Base-by-base conservation (phyloP, 495 filamentous ascomycete genomes). In the Aspergillus nidulans region DNA sequence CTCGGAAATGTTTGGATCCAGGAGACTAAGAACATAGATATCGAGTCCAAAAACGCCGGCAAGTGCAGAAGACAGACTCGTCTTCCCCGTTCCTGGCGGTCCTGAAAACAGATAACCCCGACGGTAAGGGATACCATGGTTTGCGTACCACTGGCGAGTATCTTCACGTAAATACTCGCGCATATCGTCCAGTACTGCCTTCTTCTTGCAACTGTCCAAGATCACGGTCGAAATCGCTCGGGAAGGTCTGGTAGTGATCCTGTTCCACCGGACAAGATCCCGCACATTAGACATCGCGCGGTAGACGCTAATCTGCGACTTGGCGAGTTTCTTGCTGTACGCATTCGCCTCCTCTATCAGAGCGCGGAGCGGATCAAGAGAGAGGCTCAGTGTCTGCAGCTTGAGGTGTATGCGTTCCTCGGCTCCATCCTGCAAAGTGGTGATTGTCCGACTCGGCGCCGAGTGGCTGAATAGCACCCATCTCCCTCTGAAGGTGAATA, bases 211-310 rank as follows among this genome's bases (percentile, higher is more conserved):
- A 23, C 77, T 75, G 55, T 91, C 88, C 9, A 95, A 72, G 5
- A 90, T 83, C 0, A 94, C 89, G 0, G 89, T 92, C 9, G 78
- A 73, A 73, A 94, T 87, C 6, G 88, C 84, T 41, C 89, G 70
- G 1, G 83, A 82, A 0, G 86, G 86, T 19, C 87, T 34, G 9
- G 51, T 34, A 6, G 30, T 34, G 30, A 34, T 34, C 3, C 30
- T 10, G 6, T 6, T 34, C 30, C 30, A 34, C 30, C 30, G 4
- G 8, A n/a, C 30, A 6, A 34, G 9, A 12, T 34, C 30, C 30
- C 30, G 30, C 4, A 34, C 30, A 34, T 34, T 34, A 6, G 30
- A 34, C n/a, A n/a, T n/a, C n/a, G n/a, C n/a, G n/a, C 30, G 30
- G 30, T 34, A 12, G 8, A 34, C 30, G 9, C 30, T 34, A 12